phyloP scores from a whole-genome alignment of 129 eudicot species.

The Saposhnikovia divaricata region DNA sequence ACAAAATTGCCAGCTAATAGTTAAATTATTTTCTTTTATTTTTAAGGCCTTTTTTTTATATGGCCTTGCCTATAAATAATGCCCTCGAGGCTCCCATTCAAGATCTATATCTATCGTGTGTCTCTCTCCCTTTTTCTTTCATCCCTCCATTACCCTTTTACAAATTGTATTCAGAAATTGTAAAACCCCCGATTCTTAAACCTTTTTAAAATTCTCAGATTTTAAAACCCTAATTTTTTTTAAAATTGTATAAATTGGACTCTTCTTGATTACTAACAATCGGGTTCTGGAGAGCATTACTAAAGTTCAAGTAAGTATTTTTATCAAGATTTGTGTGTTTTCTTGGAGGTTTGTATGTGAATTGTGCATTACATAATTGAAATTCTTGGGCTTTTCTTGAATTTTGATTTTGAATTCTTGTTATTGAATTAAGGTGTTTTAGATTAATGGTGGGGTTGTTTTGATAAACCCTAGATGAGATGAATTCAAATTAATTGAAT shows the following conservation, averaged over 20 bases:
- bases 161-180: neutral
- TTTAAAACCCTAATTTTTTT: neutral
- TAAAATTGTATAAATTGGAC: neutral
- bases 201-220: neutral
- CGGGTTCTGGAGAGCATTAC: neutral
- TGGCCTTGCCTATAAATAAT: constrained; percentile 9
- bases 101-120: neutral
- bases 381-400: constrained; percentile 19
- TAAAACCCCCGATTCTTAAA: constrained; percentile 10
- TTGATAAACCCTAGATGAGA: constrained; percentile 31
- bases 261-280: neutral
- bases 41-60: neutral
- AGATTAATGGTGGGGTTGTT: constrained; percentile 11
- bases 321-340: neutral
- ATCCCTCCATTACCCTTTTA: neutral
- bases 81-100: neutral
- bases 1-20: neutral
- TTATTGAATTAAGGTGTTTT: neutral
- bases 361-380: neutral
- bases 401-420: neutral
- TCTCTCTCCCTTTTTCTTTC: constrained; percentile 8
- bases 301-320: constrained; percentile 14
- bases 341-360: neutral
- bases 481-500: neutral
- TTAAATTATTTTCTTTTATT: neutral